phyloP scores from a whole-genome alignment of 768 basidiomycete species.

The Sutorius australiensis region DNA sequence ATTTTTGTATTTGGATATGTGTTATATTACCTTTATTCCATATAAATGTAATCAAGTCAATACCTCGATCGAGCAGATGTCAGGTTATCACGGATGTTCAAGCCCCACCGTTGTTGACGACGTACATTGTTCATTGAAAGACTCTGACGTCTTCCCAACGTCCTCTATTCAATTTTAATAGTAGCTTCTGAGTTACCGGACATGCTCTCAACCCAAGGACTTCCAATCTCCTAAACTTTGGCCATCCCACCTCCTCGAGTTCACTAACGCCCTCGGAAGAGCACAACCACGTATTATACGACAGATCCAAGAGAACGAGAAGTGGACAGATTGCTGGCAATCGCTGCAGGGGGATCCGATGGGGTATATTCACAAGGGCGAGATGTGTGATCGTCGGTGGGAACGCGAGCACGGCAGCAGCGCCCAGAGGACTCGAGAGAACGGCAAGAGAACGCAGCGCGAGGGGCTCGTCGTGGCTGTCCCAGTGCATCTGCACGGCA shows the following conservation, averaged over 20 bases:
- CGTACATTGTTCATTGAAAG: constrained; percentile 31
- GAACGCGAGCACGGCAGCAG: constrained; percentile 44
- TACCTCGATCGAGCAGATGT: not conserved
- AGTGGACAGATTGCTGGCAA: constrained; percentile 58
- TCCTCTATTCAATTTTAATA: constrained; percentile 49
- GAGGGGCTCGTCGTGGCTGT: constrained; percentile 28
- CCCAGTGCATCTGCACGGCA: constrained; percentile 11
- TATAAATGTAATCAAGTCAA: constrained; percentile 14
- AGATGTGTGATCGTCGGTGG: constrained; percentile 65
- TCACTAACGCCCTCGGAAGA: not conserved
- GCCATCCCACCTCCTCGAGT: constrained; percentile 56
- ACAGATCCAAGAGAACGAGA: constrained; percentile 62
- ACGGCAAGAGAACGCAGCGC: constrained; percentile 48
- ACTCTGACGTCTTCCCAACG: constrained; percentile 64
- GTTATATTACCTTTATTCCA: constrained; percentile 30
- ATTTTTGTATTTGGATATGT: constrained; percentile 14
- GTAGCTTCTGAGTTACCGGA: constrained; percentile 39
- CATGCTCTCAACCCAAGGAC: constrained; percentile 58
- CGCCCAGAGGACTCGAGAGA: constrained; percentile 44
- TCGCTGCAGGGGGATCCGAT: constrained; percentile 49
- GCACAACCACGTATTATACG: constrained; percentile 54
- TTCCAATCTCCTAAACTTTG: constrained; percentile 48
- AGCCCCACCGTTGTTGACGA: not conserved
- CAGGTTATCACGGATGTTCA: too few species aligned
- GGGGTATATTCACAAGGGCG: constrained; percentile 50